Evolutionary conservation across 192 early-diverging fungal species (phyloP).

Genomic region (Coemansia sp.): DNA sequence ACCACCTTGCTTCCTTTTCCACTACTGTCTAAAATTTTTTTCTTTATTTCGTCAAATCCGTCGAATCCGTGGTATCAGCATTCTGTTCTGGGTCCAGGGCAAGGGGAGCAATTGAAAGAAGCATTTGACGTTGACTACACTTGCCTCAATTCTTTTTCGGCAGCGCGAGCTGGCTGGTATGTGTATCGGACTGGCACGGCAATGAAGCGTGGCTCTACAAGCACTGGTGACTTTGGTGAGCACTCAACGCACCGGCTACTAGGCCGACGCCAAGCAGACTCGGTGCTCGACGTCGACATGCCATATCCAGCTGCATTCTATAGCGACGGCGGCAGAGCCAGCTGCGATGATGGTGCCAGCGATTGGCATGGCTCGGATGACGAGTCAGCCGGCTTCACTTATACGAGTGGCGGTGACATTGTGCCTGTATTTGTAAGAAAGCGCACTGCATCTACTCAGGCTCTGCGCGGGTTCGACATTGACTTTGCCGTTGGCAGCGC

Average conservation of each 20-base stretch:
- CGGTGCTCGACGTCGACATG: background rate
- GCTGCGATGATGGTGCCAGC: background rate
- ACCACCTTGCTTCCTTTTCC: background rate
- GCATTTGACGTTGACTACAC: conserved; percentile 3
- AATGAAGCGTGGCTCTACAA: conserved; percentile 12
- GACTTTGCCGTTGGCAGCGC: conserved; percentile 9
- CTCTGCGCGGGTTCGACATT: conserved; percentile 43
- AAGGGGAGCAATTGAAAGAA: conserved; percentile 1
- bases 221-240: background rate
- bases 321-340: conserved; percentile 10
- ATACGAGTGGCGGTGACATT: background rate
- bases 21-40: background rate
- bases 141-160: background rate
- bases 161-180: conserved; percentile 10
- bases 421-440: conserved; percentile 22
- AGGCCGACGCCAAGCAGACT: conserved; percentile 4
- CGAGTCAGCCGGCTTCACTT: background rate
- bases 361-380: background rate
- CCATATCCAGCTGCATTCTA: background rate
- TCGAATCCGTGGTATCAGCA: background rate
- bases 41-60: background rate
- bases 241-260: conserved; percentile 6
- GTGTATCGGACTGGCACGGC: background rate
- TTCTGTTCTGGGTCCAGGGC: background rate
- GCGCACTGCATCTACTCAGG: conserved; percentile 52